Evolutionary conservation across 441 rosid genomes (phyloP), one percentile per base, ranked within the genome.

Genomic region (Gossypium laxum): DNA sequence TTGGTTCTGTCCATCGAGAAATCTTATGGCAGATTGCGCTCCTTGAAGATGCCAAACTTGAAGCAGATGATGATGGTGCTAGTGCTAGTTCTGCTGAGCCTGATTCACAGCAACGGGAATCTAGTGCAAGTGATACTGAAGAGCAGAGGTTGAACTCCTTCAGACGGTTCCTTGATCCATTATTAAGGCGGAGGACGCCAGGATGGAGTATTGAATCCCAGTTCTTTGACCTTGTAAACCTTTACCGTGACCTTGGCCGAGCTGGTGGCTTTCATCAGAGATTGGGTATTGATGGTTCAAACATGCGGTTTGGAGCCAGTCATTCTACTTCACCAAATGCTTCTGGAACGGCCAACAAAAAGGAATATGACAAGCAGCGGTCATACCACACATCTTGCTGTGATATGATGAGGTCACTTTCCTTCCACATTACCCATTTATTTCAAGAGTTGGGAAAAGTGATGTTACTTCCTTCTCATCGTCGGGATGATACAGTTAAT

Each of bases 371-470:
- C 81, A 89, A 85, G 76, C 92, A 86, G 77, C 88, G 85, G 76
- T 89, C 95, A 5, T 86, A 88, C 80, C 90, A 92, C 79, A 82
- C 88, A 71, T 92, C 98, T 38, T 91, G 99, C 80, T 89, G 98
- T 82, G 98, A 95, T 80, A 86, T 88, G 94, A 86, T 91, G 78
- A 87, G 86, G 77, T 92, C 97, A 54, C 87, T 95, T 68, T 86
- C 93, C 63, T 88, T 89, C 81, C 99, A 95, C 83, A 89, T 95
- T 65, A 85, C 88, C 38, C 93, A 91, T 84, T 78, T 95, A 85
- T 91, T 91, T 85, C 99, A 91, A 73, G 99, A 95, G 89, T 82
- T 95, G 82, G 98, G 99, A 70, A 95, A 95, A 81, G 90, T 86
- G 71, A 91, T 94, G 98, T 75, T 91, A 67, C 91, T 86, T 82